Evolutionary conservation across 1,139 yeast genomes (phyloP).

Genomic region (Hanseniaspora uvarum): DNA sequence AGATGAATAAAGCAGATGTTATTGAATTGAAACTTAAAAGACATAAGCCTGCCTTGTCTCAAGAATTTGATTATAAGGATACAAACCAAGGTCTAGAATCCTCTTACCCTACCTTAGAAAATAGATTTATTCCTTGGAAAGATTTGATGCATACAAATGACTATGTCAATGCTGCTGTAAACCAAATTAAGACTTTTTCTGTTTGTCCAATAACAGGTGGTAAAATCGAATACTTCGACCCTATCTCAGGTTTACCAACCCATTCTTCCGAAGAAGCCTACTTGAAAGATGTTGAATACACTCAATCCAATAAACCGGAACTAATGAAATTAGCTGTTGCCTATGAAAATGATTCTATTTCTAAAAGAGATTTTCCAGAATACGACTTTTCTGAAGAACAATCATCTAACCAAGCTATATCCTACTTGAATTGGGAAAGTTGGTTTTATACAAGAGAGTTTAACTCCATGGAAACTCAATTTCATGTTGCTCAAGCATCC

Average conservation of each 20-base stretch:
- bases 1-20: conserved; percentile 11
- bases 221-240: conserved; percentile 79
- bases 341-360: conserved; percentile 87
- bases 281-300: conserved; percentile 70
- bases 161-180: conserved; percentile 65
- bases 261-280: conserved; percentile 87
- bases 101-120: conserved; percentile 55
- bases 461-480: conserved; percentile 93
- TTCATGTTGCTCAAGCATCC: conserved; percentile 88
- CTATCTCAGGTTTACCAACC: conserved; percentile 89
- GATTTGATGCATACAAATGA: conserved; percentile 81
- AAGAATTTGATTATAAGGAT: conserved; percentile 4
- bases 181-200: conserved; percentile 76
- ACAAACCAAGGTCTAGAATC: conserved; percentile 42
- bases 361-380: conserved; percentile 90
- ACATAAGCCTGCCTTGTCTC: conserved; percentile 6
- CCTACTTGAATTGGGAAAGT: conserved; percentile 82
- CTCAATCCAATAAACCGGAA: conserved; percentile 54
- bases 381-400: conserved; percentile 83
- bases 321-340: conserved; percentile 74
- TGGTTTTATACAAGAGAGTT: conserved; percentile 87
- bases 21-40: conserved; percentile 3
- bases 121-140: conserved; percentile 77
- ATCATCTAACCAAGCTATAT: conserved; percentile 65
- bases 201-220: conserved; percentile 82